These are phyloP conservation scores for Malassezia furfur DNA, from an alignment of 1,284 basidiomycete genomes.

Conservation along the genomic window DNA sequence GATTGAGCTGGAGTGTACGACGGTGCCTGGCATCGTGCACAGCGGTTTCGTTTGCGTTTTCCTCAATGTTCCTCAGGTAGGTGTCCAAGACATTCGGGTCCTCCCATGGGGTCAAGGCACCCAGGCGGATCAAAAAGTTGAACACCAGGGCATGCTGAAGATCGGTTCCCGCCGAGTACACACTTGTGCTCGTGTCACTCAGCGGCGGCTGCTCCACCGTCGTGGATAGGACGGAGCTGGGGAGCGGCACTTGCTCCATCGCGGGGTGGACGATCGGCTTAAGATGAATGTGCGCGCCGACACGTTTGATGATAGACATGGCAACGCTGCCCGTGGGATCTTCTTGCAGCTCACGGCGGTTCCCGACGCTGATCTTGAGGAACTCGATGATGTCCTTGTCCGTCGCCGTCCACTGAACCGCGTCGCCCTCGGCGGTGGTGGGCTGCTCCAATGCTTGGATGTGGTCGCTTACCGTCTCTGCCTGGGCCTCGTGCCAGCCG, in stretches of 20 bases:
- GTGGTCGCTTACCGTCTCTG: constrained; percentile 41
- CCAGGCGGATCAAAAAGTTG: constrained; percentile 24
- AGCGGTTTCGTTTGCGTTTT: neutral
- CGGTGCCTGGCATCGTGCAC: neutral
- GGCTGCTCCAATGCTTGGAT: constrained; percentile 25
- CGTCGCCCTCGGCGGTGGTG: constrained; percentile 39
- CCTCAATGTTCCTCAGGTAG: constrained; percentile 15
- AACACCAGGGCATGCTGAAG: constrained; percentile 28
- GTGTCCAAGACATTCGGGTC: constrained; percentile 27
- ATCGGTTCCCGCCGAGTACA: constrained; percentile 17
- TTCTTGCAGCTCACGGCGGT: constrained; percentile 57
- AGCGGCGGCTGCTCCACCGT: neutral
- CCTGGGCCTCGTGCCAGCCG: constrained; percentile 9
- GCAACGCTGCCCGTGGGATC: constrained; percentile 58
- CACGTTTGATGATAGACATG: constrained; percentile 58
- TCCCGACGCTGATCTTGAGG: constrained; percentile 58
- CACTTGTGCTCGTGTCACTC: constrained; percentile 14
- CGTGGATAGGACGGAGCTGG: neutral
- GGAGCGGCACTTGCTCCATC: neutral
- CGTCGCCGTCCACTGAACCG: constrained; percentile 53
- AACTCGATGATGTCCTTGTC: constrained; percentile 63
- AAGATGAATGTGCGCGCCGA: constrained; percentile 46
- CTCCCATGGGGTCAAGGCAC: constrained; percentile 30
- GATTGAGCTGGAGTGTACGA: neutral
- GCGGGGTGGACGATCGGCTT: constrained; percentile 14